These are phyloP conservation scores for Yamadazyma siamensis DNA, from an alignment of 1,139 yeast genomes.

Conservation along the genomic window DNA sequence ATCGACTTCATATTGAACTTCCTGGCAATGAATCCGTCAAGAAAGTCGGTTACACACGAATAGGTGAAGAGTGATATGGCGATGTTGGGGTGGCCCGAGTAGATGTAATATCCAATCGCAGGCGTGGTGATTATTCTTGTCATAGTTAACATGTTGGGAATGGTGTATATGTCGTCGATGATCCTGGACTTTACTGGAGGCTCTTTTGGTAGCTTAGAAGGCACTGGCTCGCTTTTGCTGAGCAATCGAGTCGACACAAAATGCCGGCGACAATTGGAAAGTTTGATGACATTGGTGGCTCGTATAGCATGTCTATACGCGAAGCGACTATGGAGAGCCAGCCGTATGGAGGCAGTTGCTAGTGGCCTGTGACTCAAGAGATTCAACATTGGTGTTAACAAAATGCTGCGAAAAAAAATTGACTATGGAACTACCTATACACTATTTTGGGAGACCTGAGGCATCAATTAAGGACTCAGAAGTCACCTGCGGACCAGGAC, in stretches of 20 bases:
- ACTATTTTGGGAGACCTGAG: constrained; percentile 28
- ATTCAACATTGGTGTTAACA: constrained; percentile 1
- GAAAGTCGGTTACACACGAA: constrained; percentile 85
- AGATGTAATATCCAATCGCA: constrained; percentile 71
- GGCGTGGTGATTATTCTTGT: constrained; percentile 82
- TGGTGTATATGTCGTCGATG: constrained; percentile 62
- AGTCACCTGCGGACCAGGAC: constrained; percentile 76
- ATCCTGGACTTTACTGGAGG: constrained; percentile 2
- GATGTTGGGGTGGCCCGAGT: constrained; percentile 53
- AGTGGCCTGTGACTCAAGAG: background rate
- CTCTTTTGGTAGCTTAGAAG: no score
- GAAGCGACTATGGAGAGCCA: no score
- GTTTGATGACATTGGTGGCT: background rate
- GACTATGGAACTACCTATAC: background rate
- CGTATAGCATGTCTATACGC: no score
- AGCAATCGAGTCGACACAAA: no score
- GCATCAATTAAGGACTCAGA: constrained; percentile 51
- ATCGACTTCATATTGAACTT: constrained; percentile 71
- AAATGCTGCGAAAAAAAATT: constrained; percentile 3
- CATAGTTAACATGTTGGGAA: constrained; percentile 82
- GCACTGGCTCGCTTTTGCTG: no score
- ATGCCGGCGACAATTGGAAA: background rate
- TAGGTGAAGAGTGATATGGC: constrained; percentile 77
- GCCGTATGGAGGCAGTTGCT: no score
- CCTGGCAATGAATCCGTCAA: constrained; percentile 91